Percentiles rank a stretch among this genome's conserved stretches.
Evolutionary conservation across 305 asterid genomes (phyloP).

Genomic region (Rubia peregrina): DNA sequence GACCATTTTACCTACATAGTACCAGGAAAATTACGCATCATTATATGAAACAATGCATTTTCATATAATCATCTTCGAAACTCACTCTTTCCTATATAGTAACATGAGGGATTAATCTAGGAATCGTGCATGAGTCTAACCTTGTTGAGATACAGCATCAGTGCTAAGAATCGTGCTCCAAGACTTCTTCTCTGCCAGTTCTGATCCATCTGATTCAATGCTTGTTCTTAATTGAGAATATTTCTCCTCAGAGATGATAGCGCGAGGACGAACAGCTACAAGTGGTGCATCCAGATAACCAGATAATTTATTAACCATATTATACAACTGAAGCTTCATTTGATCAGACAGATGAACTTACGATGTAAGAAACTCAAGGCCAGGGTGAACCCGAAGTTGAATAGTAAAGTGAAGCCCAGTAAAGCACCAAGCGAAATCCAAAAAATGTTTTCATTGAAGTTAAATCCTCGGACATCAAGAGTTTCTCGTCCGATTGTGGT

Average conservation of each 20-base stretch:
- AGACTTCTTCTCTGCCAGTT: background rate
- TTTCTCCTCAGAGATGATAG: conserved; percentile 46
- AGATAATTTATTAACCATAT: background rate
- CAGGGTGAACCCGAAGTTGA: conserved; percentile 17
- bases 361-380: conserved; percentile 17
- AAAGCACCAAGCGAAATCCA: conserved; percentile 16
- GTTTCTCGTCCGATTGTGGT: conserved; percentile 15
- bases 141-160: background rate
- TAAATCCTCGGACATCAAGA: conserved; percentile 14
- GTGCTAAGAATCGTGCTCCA: too few species aligned
- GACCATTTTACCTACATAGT: conserved; percentile 26
- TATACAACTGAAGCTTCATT: background rate
- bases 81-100: too few species aligned
- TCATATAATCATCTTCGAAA: background rate
- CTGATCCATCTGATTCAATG: conserved; percentile 14
- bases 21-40: background rate
- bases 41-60: background rate
- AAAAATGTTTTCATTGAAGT: conserved; percentile 10
- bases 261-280: conserved; percentile 47
- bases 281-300: background rate
- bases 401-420: conserved; percentile 11
- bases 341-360: conserved; percentile 6
- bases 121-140: background rate
- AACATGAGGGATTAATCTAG: too few species aligned
- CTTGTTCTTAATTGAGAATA: conserved; percentile 26